Evolutionary conservation across 129 eudicot species (phyloP).

Genomic region (Daucus carota): DH1_v3.0 NC_030385.2:43570001-43570500

Average conservation of each 20-base stretch:
- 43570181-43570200: constrained; percentile 72
- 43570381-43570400: background rate
- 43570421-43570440: background rate
- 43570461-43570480: background rate
- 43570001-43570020: background rate
- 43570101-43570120: background rate
- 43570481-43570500: background rate
- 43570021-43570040: background rate
- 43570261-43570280: constrained; percentile 22
- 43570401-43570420: background rate
- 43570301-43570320: background rate
- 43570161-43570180: constrained; percentile 28
- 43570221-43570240: constrained; percentile 63
- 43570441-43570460: background rate
- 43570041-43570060: background rate
- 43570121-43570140: background rate
- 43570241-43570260: constrained; percentile 86
- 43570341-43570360: background rate
- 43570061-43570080: background rate
- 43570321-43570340: background rate
- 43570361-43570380: background rate
- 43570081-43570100: background rate
- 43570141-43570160: background rate
- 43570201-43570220: constrained; percentile 62
- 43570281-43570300: background rate